A percentile compares a stretch with the other conserved stretches of the same genome.
Conservation (phyloP, 352 stramenopile species). For the Thalassiosira ordinaria region DNA sequence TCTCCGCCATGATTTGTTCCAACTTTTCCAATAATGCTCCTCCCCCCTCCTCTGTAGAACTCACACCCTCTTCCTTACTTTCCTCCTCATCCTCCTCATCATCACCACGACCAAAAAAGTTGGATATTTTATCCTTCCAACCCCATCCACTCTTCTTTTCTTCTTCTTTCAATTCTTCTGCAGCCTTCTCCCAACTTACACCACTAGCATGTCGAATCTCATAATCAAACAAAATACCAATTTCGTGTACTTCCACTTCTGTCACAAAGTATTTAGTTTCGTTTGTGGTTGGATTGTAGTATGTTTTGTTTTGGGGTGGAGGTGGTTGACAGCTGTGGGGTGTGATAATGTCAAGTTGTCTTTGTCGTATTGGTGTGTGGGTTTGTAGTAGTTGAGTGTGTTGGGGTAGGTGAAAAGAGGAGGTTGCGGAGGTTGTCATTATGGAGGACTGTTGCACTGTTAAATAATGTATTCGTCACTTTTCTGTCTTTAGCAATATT, state of each 20-base stretch:
- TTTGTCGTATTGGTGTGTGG: too few species aligned
- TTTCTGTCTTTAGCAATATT: too few species aligned
- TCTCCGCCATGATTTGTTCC: conserved; percentile 33
- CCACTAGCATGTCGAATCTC: conserved; percentile 40
- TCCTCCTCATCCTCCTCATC: conserved; percentile 11
- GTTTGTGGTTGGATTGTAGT: conserved; percentile 37
- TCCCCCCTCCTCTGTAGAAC: neutral
- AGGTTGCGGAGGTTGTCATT: too few species aligned
- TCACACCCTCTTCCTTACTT: neutral
- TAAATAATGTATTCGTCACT: too few species aligned
- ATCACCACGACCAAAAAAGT: conserved; percentile 34
- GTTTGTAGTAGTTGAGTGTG: neutral
- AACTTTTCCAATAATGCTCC: conserved; percentile 7
- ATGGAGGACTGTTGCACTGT: too few species aligned
- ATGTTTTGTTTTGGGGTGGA: conserved; percentile 18
- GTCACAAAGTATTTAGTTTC: conserved; percentile 28
- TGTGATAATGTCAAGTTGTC: too few species aligned
- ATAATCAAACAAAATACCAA: conserved; percentile 46
- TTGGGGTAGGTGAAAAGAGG: too few species aligned
- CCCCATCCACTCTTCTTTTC: neutral
- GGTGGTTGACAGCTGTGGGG: conserved; percentile 25
- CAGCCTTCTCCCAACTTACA: conserved; percentile 27
- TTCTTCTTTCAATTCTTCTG: neutral
- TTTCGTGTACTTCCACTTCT: conserved; percentile 37
- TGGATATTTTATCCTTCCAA: conserved; percentile 2